Conservation (phyloP, 2,329 filamentous ascomycete species). For the Sporothrix inflata region DNA sequence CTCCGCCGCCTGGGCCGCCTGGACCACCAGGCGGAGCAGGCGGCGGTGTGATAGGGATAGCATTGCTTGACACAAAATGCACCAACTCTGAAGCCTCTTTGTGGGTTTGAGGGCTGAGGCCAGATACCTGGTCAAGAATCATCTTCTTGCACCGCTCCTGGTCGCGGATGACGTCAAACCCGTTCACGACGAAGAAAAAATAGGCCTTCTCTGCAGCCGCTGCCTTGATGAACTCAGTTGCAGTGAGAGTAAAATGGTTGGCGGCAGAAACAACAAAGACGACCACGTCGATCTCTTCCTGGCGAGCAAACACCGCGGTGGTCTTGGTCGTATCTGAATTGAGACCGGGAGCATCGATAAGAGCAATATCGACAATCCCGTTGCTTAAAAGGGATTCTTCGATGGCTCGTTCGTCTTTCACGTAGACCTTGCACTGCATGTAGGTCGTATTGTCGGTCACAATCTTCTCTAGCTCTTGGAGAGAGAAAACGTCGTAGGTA, state of each 20-base stretch:
- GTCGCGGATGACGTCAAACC: slow-evolving; percentile 91
- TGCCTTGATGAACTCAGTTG: slow-evolving; percentile 96
- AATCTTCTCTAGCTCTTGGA: slow-evolving; percentile 82
- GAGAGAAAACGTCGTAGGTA: slow-evolving; percentile 84
- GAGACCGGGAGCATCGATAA: slow-evolving; percentile 94
- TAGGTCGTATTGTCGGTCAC: slow-evolving; percentile 88
- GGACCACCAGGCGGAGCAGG: slow-evolving; percentile 59
- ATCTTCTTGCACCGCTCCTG: slow-evolving; percentile 89
- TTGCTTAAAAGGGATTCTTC: slow-evolving; percentile 96
- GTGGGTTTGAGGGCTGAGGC: slow-evolving; percentile 87
- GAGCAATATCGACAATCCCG: slow-evolving; percentile 93
- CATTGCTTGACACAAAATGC: slow-evolving; percentile 97
- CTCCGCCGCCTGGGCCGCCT: slow-evolving; percentile 58
- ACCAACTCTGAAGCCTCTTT: slow-evolving; percentile 93
- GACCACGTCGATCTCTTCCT: slow-evolving; percentile 98
- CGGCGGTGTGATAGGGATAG: slow-evolving; percentile 73
- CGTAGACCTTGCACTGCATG: slow-evolving; percentile 94
- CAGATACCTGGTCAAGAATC: slow-evolving; percentile 86
- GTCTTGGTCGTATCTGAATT: slow-evolving; percentile 97
- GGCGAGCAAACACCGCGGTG: slow-evolving; percentile 92
- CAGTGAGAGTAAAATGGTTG: slow-evolving; percentile 96
- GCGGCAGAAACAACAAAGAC: slow-evolving; percentile 97
- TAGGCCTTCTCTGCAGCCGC: slow-evolving; percentile 97
- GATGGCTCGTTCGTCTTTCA: slow-evolving; percentile 84
- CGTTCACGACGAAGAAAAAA: slow-evolving; percentile 98